Evolutionary conservation across 129 eudicot species (phyloP).

Genomic region (Dittrichia graveolens): DNA sequence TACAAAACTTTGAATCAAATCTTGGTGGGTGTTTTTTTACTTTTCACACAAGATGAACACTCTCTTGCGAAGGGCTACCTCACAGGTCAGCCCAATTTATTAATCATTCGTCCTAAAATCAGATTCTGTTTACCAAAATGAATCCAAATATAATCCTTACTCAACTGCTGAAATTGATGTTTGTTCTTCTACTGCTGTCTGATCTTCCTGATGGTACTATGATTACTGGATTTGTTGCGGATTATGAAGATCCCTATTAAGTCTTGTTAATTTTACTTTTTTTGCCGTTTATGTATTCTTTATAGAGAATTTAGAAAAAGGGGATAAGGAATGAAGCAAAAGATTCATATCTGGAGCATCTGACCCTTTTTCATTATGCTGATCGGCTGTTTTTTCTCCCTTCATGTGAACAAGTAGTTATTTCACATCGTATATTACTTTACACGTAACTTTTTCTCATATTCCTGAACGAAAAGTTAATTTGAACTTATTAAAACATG

Average conservation of each 20-base stretch:
- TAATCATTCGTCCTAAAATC: neutral
- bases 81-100: conserved; percentile 33
- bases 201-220: neutral
- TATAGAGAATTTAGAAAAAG: neutral
- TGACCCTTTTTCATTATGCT: conserved; percentile 8
- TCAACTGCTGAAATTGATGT: conserved; percentile 10
- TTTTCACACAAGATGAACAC: conserved; percentile 20
- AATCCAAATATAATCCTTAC: neutral
- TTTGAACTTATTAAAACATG: neutral
- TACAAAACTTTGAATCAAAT: conserved; percentile 11
- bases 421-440: neutral
- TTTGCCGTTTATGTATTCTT: neutral
- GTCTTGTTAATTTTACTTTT: neutral
- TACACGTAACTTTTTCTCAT: neutral
- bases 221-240: neutral
- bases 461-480: neutral
- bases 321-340: neutral
- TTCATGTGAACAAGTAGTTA: too few species aligned
- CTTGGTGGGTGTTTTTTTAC: neutral
- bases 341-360: conserved; percentile 19
- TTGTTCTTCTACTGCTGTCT: conserved; percentile 1
- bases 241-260: neutral
- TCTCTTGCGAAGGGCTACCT: conserved; percentile 32
- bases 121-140: neutral
- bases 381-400: neutral